Base-by-base conservation (phyloP, 305 asterid species). In the Fraxinus sp. region DNA sequence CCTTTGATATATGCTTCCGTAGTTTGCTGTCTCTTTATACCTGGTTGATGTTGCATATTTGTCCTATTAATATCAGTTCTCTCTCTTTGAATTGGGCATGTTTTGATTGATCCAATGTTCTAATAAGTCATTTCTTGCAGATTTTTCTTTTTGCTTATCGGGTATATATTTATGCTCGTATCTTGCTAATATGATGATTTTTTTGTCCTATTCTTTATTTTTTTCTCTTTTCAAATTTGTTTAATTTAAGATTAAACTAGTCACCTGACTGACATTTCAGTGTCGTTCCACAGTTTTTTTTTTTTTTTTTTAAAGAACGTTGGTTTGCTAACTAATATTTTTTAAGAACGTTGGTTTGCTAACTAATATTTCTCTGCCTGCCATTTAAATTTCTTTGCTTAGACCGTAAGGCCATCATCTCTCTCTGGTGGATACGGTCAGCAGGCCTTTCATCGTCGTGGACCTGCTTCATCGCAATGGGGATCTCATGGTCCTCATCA, bases 381-480 rank as follows among this genome's bases (percentile, higher is more conserved):
- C 35, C 35, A 64, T 24, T 22, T 16, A 64, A 64, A 22, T 10
- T 64, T 24, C 35, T 84, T 81, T 79, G 39, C 82, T 7, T 84
- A 97, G 99, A 89, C 86, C 43, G 79, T 89, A 39, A 90, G 97
- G 88, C 93, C 92, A 59, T 91, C 98, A 33, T 89, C 96, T 46
- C 92, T 88, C 79, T 90, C 98, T 84, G 87, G 95, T 46, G 96
- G 97, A 77, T 88, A 92, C 87, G 85, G 87, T 89, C 98, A 93
- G 92, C 97, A 91, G 82, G 86, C 90, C 37, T 93, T 88, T 84
- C 98, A 97, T 35, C 97, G 98, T 39, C 97, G 95, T 81, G 98
- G 97, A 82, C 92, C 94, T 78, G 89, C 68, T 86, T 86, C 93
- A 85, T 89, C 96, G 57, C 98, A 92, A 80, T 97, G 99, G 99